These are phyloP conservation scores for Colletotrichum euphorbiae DNA, from an alignment of 2,329 filamentous ascomycete genomes.

Conservation along the genomic window DNA sequence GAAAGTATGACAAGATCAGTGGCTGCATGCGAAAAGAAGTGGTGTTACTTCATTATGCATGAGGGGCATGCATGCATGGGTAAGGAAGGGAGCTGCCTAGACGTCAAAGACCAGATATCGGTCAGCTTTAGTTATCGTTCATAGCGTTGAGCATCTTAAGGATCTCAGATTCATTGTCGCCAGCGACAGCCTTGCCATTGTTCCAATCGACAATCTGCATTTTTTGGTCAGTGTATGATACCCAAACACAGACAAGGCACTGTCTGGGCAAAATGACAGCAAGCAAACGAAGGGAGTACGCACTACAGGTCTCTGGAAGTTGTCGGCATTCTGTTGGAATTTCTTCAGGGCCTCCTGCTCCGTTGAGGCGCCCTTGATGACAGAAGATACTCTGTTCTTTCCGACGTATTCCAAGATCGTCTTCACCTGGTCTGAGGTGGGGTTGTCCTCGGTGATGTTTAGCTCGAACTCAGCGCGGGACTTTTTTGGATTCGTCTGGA, in stretches of 20 bases:
- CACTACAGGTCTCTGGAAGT: conserved; percentile 83
- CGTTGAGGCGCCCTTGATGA: conserved; percentile 80
- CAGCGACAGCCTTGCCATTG: conserved; percentile 82
- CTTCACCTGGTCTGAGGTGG: conserved; percentile 84
- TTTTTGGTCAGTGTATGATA: conserved; percentile 16
- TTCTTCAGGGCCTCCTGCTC: conserved; percentile 83
- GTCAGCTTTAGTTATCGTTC: conserved; percentile 45
- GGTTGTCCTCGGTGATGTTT: conserved; percentile 81
- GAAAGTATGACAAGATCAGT: not conserved
- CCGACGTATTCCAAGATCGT: conserved; percentile 89
- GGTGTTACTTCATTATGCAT: conserved; percentile 28
- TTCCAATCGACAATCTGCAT: conserved; percentile 86
- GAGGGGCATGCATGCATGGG: conserved; percentile 32
- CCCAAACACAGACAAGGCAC: not conserved
- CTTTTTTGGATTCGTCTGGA: conserved; percentile 64
- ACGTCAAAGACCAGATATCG: not conserved
- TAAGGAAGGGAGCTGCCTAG: conserved; percentile 4
- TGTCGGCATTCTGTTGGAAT: conserved; percentile 76
- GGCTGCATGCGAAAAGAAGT: not conserved
- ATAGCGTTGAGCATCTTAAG: conserved; percentile 79
- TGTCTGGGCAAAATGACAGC: not conserved
- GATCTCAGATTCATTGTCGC: conserved; percentile 89
- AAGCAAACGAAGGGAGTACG: conserved; percentile 48
- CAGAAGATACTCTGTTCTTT: conserved; percentile 63
- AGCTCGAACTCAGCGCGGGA: conserved; percentile 82